Base-by-base conservation (phyloP, 1,139 yeast species). In the Taiozyma onychis region DNA sequence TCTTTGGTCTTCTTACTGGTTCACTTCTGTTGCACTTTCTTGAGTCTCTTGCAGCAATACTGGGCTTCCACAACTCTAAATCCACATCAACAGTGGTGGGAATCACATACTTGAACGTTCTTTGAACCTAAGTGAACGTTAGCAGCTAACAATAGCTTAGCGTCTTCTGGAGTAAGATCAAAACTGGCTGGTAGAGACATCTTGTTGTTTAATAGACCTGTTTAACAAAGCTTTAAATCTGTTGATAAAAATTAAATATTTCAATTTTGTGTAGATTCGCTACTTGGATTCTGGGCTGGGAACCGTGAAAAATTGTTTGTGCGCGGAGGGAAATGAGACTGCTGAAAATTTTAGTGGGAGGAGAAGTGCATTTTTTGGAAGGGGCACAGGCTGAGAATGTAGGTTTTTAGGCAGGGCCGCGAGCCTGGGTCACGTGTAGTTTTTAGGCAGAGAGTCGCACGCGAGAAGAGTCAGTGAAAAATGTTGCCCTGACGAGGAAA, bases 41-140 rank as follows among this genome's bases (percentile, higher is more conserved):
- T 14, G 22, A 14, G 27, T 35, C 28, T 28, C 39, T 10, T 43
- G 22, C 14, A 39, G 22, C 26, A 16, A 11, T 13, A 41, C 35
- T 35, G n/a, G n/a, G n/a, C n/a, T n/a, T 27, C n/a, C 24, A 22
- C 9, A 8, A 6, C n/a, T 44, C 22, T 22, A 24, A 45, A 45
- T 28, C 27, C 16, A 27, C 27, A 21, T 28, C 22, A 28, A 26
- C 22, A 28, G 26, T 21, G 24, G 24, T 37, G 30, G 42, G 18
- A 22, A 28, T 35, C 39, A 81, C 88, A 77, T 83, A 85, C 95
- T 82, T 93, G 97, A 75, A 93, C 96, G 89, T 95, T 95, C 90
- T 93, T 93, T 75, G 98, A 85, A 77, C 99, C 99, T 77, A 93
- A 88, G 85, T 95, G 99, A 71, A 87, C 93, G 89, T 93, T 93